Percentiles rank a stretch among this genome's conserved stretches.
Evolutionary conservation across 2,329 filamentous ascomycete genomes (phyloP).

Genomic region (Emydomyces testavorans): DNA sequence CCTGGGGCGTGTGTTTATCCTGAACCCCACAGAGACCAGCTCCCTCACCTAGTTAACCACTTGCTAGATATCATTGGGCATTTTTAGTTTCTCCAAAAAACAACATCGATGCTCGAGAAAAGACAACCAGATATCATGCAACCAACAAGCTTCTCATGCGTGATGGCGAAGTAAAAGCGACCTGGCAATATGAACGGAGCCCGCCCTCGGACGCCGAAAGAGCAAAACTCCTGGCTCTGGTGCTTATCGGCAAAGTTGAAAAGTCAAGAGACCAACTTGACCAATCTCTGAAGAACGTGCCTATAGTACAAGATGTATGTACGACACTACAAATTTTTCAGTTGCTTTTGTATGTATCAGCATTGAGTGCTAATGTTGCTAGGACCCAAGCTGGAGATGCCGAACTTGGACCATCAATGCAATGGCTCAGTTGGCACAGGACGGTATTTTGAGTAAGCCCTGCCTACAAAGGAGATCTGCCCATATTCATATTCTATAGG

Average conservation of each 20-base stretch:
- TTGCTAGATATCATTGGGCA: slow-evolving; percentile 9
- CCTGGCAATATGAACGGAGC: slow-evolving; percentile 3
- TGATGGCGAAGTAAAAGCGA: background rate
- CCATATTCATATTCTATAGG: background rate
- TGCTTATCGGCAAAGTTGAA: slow-evolving; percentile 1
- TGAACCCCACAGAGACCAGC: too few species aligned
- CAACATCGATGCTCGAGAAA: background rate
- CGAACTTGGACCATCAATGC: slow-evolving; percentile 4
- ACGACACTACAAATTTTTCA: background rate
- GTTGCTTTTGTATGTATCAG: background rate
- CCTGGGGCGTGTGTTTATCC: background rate
- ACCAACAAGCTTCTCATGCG: slow-evolving; percentile 1
- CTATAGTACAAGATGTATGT: slow-evolving; percentile 7
- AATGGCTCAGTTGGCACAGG: slow-evolving; percentile 5
- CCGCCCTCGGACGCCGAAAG: background rate
- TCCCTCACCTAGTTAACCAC: background rate
- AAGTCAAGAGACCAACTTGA: background rate
- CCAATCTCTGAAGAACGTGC: background rate
- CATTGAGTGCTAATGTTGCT: background rate
- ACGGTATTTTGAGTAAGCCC: slow-evolving; percentile 2
- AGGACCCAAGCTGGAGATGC: slow-evolving; percentile 8
- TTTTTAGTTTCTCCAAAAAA: slow-evolving; percentile 4
- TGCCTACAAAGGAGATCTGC: background rate
- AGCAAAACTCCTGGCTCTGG: background rate
- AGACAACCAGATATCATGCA: slow-evolving; percentile 5